A percentile compares a stretch with the other conserved stretches of the same genome.
Conservation (phyloP, 1,284 basidiomycete genomes). For the Cryptococcus depauperatus region DNA sequence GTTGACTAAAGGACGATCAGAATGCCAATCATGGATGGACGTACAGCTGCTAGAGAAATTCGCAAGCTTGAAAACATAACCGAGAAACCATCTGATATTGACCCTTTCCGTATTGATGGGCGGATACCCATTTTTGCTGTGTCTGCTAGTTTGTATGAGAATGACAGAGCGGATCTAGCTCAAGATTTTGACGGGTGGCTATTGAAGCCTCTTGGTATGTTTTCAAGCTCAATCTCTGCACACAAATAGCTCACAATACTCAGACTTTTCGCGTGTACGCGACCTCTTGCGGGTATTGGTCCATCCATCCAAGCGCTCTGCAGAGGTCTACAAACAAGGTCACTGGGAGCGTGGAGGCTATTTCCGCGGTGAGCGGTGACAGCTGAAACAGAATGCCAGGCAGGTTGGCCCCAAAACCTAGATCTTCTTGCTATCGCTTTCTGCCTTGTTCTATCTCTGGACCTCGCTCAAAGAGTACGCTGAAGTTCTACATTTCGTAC, state of each 20-base stretch:
- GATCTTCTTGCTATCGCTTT: neutral
- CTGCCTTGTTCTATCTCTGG: neutral
- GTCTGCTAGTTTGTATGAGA: constrained; percentile 64
- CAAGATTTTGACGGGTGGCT: constrained; percentile 75
- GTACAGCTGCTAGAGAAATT: constrained; percentile 62
- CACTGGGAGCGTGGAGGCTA: constrained; percentile 69
- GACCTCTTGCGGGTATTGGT: constrained; percentile 56
- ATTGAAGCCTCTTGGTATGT: constrained; percentile 63
- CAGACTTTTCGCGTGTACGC: constrained; percentile 60
- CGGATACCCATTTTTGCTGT: constrained; percentile 77
- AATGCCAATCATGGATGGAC: constrained; percentile 77
- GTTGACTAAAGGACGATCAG: constrained; percentile 46
- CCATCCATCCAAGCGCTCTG: constrained; percentile 51
- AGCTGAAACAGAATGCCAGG: neutral
- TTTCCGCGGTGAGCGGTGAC: constrained; percentile 41
- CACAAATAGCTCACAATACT: neutral
- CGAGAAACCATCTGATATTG: constrained; percentile 3
- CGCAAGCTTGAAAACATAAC: constrained; percentile 52
- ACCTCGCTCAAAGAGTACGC: neutral
- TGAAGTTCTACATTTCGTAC: too few relatives aligned
- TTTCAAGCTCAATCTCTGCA: neutral
- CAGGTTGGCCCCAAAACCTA: neutral
- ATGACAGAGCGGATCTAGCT: constrained; percentile 55
- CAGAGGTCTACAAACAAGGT: constrained; percentile 55
- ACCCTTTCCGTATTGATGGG: constrained; percentile 51